Evolutionary conservation across 2,329 filamentous ascomycete genomes (phyloP), one percentile per base, ranked within the genome.

Genomic region (Onygena corvina): DNA sequence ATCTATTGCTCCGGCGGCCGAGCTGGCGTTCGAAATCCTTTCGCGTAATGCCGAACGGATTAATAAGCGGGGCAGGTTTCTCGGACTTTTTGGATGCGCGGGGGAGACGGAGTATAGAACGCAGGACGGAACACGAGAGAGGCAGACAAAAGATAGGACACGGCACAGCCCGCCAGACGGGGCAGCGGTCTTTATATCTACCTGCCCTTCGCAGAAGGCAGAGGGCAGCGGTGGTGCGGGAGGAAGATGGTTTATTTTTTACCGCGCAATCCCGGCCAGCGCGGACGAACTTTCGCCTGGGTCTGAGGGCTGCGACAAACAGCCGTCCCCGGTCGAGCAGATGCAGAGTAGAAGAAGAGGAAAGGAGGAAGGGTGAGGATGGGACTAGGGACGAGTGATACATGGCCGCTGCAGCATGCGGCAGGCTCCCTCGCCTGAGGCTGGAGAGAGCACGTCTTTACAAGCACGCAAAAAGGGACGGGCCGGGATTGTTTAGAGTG

Each of bases 41-140:
- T n/a, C 12, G 6, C 23, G 16, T 29, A 7, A 31, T 14, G n/a
- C 23, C 42, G 42, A 16, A 46, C 11, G 42, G 42, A 46, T 46
- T 46, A 46, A 46, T 46, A 46, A 46, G 42, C 42, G 36, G 14
- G 36, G 36, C 25, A 23, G 25, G 21, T 40, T 40, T 21, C 18
- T 40, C 36, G 36, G 36, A 23, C 14, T n/a, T n/a, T n/a, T n/a
- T n/a, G n/a, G 36, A 8, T 12, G 25, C 6, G 14, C 3, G 3
- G 34, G 7, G n/a, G 16, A 5, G 18, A 21, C 5, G 34, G 21
- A 36, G 34, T 12, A 21, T 14, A 36, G 12, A 18, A 36, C 7
- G 34, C 14, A 38, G 34, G 18, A 11, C 6, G 18, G 21, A 9
- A 21, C 18, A 9, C 18, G 14, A 36, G 34, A 16, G 16, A 36